A percentile compares a stretch with the other conserved stretches of the same genome.
Conservation (phyloP, 345 rosid genomes). For the Boechera divaricarpa region DNA sequence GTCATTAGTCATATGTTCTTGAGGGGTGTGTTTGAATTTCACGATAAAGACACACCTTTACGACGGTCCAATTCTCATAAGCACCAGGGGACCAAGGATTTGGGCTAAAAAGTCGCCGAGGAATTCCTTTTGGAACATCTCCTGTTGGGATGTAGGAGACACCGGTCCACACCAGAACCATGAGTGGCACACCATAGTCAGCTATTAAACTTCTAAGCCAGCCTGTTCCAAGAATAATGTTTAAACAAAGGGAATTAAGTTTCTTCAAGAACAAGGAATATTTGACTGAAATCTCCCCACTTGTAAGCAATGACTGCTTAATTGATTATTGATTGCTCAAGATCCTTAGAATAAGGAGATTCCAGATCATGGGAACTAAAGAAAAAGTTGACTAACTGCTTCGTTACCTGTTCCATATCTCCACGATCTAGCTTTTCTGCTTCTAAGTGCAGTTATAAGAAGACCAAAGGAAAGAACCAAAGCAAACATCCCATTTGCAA, state of each 20-base stretch:
- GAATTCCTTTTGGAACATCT: constrained; percentile 86
- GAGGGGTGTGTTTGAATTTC: constrained; percentile 7
- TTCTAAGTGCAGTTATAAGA: constrained; percentile 72
- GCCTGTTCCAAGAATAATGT: constrained; percentile 53
- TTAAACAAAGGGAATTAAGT: background rate
- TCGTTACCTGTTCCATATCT: constrained; percentile 81
- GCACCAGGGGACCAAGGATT: constrained; percentile 98
- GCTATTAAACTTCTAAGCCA: constrained; percentile 89
- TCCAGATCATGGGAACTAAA: constrained; percentile 33
- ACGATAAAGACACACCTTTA: constrained; percentile 52
- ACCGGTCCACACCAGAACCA: constrained; percentile 94
- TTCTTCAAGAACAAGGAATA: constrained; percentile 34
- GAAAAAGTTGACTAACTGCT: constrained; percentile 27
- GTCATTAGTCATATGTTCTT: constrained; percentile 32
- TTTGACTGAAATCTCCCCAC: constrained; percentile 25
- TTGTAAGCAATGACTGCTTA: constrained; percentile 27
- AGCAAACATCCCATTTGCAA: constrained; percentile 97
- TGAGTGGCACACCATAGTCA: constrained; percentile 93
- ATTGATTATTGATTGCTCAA: constrained; percentile 28
- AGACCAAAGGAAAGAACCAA: constrained; percentile 91
- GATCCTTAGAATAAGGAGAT: constrained; percentile 45
- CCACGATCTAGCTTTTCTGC: constrained; percentile 94
- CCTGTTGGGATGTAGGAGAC: constrained; percentile 79
- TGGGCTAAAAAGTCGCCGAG: constrained; percentile 92
- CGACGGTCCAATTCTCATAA: constrained; percentile 85